Percentiles rank a stretch among this genome's conserved stretches.
phyloP scores from a whole-genome alignment of 164 flowering plant species.

The Vitis rupestris region DNA sequence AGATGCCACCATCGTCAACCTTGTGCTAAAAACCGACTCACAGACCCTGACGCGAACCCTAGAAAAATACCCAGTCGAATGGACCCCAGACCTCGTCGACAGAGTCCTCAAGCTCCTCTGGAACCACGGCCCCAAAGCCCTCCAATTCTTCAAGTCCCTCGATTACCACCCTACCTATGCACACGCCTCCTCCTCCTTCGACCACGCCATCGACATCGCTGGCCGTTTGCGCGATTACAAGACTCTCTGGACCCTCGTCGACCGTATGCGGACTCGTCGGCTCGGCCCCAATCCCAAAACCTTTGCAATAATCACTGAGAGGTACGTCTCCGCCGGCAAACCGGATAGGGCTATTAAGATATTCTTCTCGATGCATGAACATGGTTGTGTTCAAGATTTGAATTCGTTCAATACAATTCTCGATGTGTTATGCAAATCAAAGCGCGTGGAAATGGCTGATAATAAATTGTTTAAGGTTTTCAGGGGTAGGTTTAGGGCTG shows the following conservation, averaged over 20 bases:
- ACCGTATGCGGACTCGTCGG: conserved; percentile 50
- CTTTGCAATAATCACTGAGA: conserved; percentile 70
- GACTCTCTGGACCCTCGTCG: conserved; percentile 54
- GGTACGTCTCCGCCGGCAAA: conserved; percentile 67
- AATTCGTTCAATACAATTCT: conserved; percentile 71
- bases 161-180: conserved; percentile 46
- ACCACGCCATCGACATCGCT: conserved; percentile 79
- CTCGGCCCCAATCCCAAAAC: conserved; percentile 66
- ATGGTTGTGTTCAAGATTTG: conserved; percentile 72
- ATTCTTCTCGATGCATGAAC: conserved; percentile 75
- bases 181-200: conserved; percentile 60
- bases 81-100: conserved; percentile 64
- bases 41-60: conserved; percentile 31
- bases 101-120: conserved; percentile 70
- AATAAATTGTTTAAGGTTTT: conserved; percentile 52
- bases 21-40: conserved; percentile 42
- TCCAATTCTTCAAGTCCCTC: conserved; percentile 60
- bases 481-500: conserved; percentile 57
- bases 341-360: conserved; percentile 70
- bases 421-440: conserved; percentile 69
- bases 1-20: conserved; percentile 32
- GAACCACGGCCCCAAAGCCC: conserved; percentile 88
- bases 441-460: conserved; percentile 66
- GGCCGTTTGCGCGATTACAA: conserved; percentile 68
- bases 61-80: conserved; percentile 20